Evolutionary conservation across 176 grass and related monocot species (phyloP).

Genomic region (Carex pumila): DNA sequence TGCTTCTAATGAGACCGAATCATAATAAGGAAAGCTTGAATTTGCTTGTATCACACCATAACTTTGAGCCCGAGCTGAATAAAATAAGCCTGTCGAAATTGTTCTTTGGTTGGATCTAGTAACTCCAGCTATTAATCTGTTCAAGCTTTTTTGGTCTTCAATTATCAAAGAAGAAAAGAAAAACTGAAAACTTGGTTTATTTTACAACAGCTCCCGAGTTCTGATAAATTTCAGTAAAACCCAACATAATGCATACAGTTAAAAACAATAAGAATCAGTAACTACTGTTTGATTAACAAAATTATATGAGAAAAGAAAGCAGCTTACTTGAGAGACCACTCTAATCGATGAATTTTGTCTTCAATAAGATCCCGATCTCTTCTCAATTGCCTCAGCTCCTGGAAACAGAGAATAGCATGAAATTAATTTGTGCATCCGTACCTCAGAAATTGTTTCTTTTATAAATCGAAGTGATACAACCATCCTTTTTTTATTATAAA

Average conservation of each 20-base stretch:
- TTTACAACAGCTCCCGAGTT: neutral
- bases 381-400: conserved; percentile 81
- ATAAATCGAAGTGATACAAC: neutral
- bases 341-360: conserved; percentile 84
- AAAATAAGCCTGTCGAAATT: neutral
- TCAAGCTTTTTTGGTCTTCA: conserved; percentile 1
- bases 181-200: neutral
- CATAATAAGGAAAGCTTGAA: neutral
- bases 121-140: neutral
- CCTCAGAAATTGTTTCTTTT: neutral
- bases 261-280: neutral
- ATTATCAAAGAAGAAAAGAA: neutral
- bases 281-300: conserved; percentile 4
- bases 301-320: conserved; percentile 12
- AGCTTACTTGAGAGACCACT: conserved; percentile 90
- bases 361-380: conserved; percentile 80
- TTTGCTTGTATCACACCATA: neutral
- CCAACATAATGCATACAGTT: neutral
- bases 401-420: neutral
- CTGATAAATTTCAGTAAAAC: neutral
- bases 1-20: neutral
- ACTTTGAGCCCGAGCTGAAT: neutral
- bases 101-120: neutral
- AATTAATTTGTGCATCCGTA: neutral
- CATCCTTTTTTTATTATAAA: neutral